A percentile compares a stretch with the other conserved stretches of the same genome.
Conservation (phyloP, 768 basidiomycete genomes). For the Termitomyces sp. region DNA sequence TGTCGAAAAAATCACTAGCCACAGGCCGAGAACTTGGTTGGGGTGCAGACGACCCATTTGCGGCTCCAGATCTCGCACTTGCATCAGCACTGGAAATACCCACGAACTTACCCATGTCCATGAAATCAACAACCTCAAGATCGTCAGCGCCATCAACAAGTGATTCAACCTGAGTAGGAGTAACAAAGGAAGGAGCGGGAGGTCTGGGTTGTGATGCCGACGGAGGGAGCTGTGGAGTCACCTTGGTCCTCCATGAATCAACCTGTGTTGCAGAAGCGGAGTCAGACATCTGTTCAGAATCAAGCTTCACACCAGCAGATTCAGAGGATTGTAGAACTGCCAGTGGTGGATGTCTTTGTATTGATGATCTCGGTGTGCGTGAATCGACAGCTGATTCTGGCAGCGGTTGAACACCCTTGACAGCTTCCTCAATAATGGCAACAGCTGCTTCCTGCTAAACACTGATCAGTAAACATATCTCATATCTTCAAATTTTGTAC, state of each 20-base stretch:
- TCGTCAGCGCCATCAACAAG: slow-evolving; percentile 47
- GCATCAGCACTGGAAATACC: slow-evolving; percentile 29
- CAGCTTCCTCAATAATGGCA: slow-evolving; percentile 42
- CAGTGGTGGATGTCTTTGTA: slow-evolving; percentile 29
- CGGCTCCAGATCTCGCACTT: slow-evolving; percentile 15
- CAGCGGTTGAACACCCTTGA: slow-evolving; percentile 21
- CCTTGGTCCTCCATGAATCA: slow-evolving; percentile 65
- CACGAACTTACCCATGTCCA: slow-evolving; percentile 68
- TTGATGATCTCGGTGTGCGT: neutral
- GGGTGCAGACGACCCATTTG: slow-evolving; percentile 9
- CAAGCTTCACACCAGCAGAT: slow-evolving; percentile 7
- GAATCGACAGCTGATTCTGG: slow-evolving; percentile 1
- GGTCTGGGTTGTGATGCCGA: slow-evolving; percentile 8
- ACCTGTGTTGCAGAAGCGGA: slow-evolving; percentile 25
- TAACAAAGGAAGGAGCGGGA: slow-evolving; percentile 23
- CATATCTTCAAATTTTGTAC: neutral
- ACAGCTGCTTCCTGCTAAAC: slow-evolving; percentile 28
- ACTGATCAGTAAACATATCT: neutral
- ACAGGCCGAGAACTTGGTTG: slow-evolving; percentile 40
- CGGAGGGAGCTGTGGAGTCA: neutral
- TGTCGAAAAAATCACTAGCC: slow-evolving; percentile 69
- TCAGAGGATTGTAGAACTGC: slow-evolving; percentile 22
- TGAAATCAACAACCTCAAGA: slow-evolving; percentile 78
- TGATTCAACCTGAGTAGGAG: slow-evolving; percentile 33
- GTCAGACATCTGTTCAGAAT: neutral